These are phyloP conservation scores for Chaetomium fimeti DNA, from an alignment of 495 filamentous ascomycete genomes.

Conservation along the genomic window DNA sequence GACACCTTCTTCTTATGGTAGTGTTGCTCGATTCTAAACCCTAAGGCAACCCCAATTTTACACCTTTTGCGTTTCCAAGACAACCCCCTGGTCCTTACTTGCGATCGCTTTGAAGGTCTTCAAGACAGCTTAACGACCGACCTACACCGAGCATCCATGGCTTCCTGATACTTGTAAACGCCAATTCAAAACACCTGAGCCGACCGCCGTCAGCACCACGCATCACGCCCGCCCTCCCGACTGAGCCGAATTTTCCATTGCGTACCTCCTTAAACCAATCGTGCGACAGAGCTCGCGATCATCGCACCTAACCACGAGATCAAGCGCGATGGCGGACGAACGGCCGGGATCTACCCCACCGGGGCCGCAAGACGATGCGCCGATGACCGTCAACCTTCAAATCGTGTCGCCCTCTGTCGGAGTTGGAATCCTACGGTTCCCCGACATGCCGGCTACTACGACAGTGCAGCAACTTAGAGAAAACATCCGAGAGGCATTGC, in stretches of 20 bases:
- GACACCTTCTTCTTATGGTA: background rate
- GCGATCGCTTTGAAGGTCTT: background rate
- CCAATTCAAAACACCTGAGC: background rate
- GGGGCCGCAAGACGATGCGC: slow-evolving; percentile 23
- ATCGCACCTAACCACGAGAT: background rate
- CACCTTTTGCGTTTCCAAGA: background rate
- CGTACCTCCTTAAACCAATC: background rate
- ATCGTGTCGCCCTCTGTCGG: slow-evolving; percentile 64
- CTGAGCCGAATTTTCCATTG: background rate
- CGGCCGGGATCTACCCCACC: slow-evolving; percentile 17
- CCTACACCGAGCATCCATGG: slow-evolving; percentile 17
- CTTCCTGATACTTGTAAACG: slow-evolving; percentile 6
- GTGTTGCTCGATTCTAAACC: background rate
- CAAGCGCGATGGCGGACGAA: slow-evolving; percentile 24
- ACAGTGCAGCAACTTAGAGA: slow-evolving; percentile 62
- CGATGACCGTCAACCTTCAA: slow-evolving; percentile 53
- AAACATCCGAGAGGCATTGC: slow-evolving; percentile 56
- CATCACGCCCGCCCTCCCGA: background rate
- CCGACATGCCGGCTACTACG: slow-evolving; percentile 51
- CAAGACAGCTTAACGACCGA: background rate
- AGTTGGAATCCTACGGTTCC: slow-evolving; percentile 55
- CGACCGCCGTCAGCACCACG: background rate
- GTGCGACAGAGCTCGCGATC: background rate
- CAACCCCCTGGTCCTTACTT: background rate
- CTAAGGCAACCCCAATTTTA: background rate